phyloP scores from a whole-genome alignment of 306 rosid species.

The Trifolium fragiferum region DNA sequence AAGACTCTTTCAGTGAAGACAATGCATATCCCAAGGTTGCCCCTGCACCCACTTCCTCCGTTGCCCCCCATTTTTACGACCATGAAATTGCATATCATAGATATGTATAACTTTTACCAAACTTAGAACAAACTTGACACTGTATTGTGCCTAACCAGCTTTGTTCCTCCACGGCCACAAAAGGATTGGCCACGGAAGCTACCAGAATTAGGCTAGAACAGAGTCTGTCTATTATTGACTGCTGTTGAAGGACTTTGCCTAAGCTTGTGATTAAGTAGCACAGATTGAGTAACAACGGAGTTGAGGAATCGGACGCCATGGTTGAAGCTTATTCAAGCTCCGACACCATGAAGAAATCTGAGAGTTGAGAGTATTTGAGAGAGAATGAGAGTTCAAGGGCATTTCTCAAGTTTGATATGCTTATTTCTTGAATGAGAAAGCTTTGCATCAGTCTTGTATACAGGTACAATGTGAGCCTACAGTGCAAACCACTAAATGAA shows the following conservation, averaged over 20 bases:
- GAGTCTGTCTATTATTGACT: not conserved
- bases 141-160: not conserved
- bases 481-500: not conserved
- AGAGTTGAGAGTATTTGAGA: not conserved
- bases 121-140: not conserved
- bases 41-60: not conserved
- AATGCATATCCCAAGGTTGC: not conserved
- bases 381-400: not conserved
- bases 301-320: not conserved
- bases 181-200: not conserved
- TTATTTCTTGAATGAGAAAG: not conserved
- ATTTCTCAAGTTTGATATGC: constrained; percentile 2
- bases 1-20: not conserved
- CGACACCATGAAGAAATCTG: constrained; percentile 13
- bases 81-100: not conserved
- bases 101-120: not conserved
- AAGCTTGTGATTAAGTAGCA: not conserved
- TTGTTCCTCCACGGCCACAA: constrained; percentile 5
- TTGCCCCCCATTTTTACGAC: not conserved
- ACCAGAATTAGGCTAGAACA: not conserved
- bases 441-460: not conserved
- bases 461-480: not conserved
- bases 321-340: constrained; percentile 1
- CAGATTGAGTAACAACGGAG: not conserved
- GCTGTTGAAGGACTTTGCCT: constrained; percentile 8